A percentile compares a stretch with the other conserved stretches of the same genome.
Conservation (phyloP, 1,139 yeast genomes). For the Blastobotrys arbuscula region DNA sequence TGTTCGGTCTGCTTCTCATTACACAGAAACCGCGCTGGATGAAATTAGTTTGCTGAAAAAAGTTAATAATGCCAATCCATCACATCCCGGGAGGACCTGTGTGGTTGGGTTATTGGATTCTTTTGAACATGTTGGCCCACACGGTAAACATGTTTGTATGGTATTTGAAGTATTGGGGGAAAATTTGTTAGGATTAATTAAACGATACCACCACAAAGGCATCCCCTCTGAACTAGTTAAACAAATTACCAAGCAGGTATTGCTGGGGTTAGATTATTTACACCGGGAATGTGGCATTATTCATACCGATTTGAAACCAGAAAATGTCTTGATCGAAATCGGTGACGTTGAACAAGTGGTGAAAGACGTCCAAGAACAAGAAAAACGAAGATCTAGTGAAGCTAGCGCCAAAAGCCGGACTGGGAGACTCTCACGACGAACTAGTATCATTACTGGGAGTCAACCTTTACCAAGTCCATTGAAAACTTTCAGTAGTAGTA, state of each 20-base stretch:
- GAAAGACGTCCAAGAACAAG: slow-evolving; percentile 48
- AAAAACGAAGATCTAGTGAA: slow-evolving; percentile 18
- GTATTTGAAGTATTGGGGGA: slow-evolving; percentile 88
- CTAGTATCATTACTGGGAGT: slow-evolving; percentile 76
- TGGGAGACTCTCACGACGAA: slow-evolving; percentile 52
- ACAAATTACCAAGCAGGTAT: slow-evolving; percentile 72
- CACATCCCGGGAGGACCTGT: slow-evolving; percentile 67
- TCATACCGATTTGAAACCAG: slow-evolving; percentile 89
- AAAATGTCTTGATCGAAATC: slow-evolving; percentile 75
- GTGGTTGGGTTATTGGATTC: slow-evolving; percentile 68
- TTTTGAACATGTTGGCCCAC: slow-evolving; percentile 72
- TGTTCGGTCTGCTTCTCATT: slow-evolving; percentile 62
- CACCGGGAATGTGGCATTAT: slow-evolving; percentile 86
- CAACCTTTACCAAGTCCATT: slow-evolving; percentile 82
- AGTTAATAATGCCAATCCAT: slow-evolving; percentile 44
- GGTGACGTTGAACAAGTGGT: slow-evolving; percentile 72
- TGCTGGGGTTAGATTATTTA: slow-evolving; percentile 70
- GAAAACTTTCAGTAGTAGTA: slow-evolving; percentile 28
- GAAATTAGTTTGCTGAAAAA: slow-evolving; percentile 61
- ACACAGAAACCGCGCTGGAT: slow-evolving; percentile 82
- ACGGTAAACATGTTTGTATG: slow-evolving; percentile 83
- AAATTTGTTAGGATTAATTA: slow-evolving; percentile 63
- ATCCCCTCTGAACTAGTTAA: slow-evolving; percentile 69
- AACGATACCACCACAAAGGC: slow-evolving; percentile 63
- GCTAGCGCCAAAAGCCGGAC: slow-evolving; percentile 17